A percentile compares a stretch with the other conserved stretches of the same genome.
These are phyloP conservation scores for Santalum album DNA, from an alignment of 164 flowering plant genomes.

Conservation along the genomic window DNA sequence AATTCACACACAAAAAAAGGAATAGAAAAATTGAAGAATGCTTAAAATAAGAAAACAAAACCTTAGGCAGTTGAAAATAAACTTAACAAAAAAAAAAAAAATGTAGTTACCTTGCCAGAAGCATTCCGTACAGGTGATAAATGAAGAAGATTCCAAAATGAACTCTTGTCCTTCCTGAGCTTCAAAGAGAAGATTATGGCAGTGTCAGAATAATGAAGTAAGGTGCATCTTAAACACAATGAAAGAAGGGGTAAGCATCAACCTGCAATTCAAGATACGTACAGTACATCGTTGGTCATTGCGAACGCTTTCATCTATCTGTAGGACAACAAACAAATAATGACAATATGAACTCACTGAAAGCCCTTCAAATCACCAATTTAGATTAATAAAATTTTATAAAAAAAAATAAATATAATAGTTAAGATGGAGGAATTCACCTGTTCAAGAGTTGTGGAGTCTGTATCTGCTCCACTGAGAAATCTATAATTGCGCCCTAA, in stretches of 20 bases:
- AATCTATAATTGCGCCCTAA: conserved; percentile 71
- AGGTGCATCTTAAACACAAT: neutral
- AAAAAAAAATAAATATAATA: no score
- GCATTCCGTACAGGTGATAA: conserved; percentile 87
- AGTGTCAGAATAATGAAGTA: neutral
- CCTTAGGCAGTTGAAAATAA: neutral
- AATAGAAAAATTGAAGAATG: no score
- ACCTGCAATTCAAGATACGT: conserved; percentile 89
- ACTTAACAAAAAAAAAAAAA: neutral
- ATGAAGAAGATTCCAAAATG: conserved; percentile 90
- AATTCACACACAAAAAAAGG: no score
- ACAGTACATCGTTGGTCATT: conserved; percentile 62
- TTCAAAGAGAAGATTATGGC: neutral
- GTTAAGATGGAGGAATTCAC: conserved; percentile 26
- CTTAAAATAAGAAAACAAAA: neutral
- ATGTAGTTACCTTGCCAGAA: conserved; percentile 66
- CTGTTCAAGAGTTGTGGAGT: conserved; percentile 38
- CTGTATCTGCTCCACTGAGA: conserved; percentile 62
- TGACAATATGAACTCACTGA: neutral
- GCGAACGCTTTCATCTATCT: conserved; percentile 63
- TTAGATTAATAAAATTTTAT: neutral
- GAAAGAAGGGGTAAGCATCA: conserved; percentile 17
- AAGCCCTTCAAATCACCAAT: neutral
- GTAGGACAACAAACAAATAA: conserved; percentile 12
- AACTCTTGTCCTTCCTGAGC: conserved; percentile 68